Percentiles rank a stretch among this genome's conserved stretches.
Evolutionary conservation across 306 rosid species (phyloP).

Genomic region (Senna tora): DNA sequence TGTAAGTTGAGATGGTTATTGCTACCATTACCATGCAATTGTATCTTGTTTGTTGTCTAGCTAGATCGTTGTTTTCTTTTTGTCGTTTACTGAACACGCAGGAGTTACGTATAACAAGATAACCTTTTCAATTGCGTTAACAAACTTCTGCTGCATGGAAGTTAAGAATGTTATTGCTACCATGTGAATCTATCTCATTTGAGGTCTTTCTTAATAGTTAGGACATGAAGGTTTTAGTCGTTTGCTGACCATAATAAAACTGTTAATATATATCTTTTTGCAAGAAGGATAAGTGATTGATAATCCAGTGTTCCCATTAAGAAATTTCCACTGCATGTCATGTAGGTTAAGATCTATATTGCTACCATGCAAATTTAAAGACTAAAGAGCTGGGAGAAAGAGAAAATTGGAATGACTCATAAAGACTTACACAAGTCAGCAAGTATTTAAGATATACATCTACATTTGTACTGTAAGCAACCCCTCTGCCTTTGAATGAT

Average conservation of each 20-base stretch:
- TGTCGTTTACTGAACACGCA: neutral
- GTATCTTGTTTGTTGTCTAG: constrained; percentile 9
- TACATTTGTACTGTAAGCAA: neutral
- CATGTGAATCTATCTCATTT: constrained; percentile 7
- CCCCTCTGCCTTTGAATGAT: constrained; percentile 12
- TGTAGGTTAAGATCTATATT: neutral
- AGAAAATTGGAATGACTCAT: neutral
- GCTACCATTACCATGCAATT: neutral
- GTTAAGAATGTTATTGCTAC: neutral
- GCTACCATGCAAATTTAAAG: neutral
- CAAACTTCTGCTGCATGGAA: constrained; percentile 1
- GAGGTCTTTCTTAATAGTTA: neutral
- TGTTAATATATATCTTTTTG: neutral
- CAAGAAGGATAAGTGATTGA: neutral
- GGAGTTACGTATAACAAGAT: neutral
- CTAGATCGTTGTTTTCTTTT: neutral
- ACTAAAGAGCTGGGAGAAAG: neutral
- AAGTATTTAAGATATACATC: constrained; percentile 15
- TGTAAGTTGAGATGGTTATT: constrained; percentile 7
- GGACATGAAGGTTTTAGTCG: neutral
- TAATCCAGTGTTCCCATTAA: neutral
- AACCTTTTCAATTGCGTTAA: neutral
- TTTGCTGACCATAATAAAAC: neutral
- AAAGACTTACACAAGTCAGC: neutral
- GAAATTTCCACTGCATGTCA: neutral